A percentile compares a stretch with the other conserved stretches of the same genome.
Evolutionary conservation across 345 rosid species (phyloP).

Genomic region (Eucalyptus regnans): DNA sequence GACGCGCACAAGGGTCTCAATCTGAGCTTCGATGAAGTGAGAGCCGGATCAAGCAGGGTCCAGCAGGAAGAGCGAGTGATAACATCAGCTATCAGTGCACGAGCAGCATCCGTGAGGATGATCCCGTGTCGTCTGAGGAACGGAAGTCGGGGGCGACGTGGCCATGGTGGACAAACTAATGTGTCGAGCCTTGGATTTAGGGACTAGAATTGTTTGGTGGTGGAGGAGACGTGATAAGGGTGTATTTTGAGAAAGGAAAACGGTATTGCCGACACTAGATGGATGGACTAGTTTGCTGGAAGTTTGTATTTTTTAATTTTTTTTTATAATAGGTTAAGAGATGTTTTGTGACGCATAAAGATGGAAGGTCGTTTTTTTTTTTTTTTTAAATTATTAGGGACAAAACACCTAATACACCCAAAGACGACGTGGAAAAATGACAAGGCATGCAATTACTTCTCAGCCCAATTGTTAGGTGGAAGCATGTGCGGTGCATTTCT

Average conservation of each 20-base stretch:
- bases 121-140: constrained; percentile 59
- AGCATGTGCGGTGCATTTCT: not conserved
- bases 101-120: constrained; percentile 68
- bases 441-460: not conserved
- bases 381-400: fast-evolving
- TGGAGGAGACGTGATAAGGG: not conserved
- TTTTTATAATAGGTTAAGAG: not conserved
- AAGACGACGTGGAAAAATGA: not conserved
- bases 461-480: not conserved
- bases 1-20: not conserved
- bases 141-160: not conserved
- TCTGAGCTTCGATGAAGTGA: not conserved
- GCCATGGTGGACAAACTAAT: not conserved
- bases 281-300: not conserved
- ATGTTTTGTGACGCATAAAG: not conserved
- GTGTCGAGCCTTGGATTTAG: not conserved
- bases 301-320: fast-evolving
- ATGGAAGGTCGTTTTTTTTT: not conserved
- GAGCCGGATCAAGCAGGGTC: not conserved
- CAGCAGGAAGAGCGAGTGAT: not conserved
- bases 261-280: not conserved
- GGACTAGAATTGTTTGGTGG: not conserved
- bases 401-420: not conserved
- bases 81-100: constrained; percentile 43
- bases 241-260: not conserved